Evolutionary conservation across 805 yeast genomes (phyloP).

Genomic region (Torulaspora delbrueckii): DNA sequence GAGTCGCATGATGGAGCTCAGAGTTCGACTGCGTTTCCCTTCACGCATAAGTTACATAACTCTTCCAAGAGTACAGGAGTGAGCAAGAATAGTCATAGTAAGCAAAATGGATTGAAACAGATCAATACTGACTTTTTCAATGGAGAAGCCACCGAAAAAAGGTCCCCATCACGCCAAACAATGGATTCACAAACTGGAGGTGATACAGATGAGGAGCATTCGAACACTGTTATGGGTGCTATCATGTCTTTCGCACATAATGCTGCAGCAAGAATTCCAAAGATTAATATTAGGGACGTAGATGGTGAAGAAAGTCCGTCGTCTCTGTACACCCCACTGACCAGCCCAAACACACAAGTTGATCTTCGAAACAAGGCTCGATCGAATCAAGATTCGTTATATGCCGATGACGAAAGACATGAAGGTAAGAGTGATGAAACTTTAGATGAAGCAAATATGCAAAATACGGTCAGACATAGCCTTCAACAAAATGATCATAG

Average conservation of each 20-base stretch:
- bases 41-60: slow-evolving; percentile 20
- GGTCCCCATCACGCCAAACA: background rate
- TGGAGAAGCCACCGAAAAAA: slow-evolving; percentile 7
- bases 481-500: slow-evolving; percentile 14
- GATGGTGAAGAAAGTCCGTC: slow-evolving; percentile 9
- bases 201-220: slow-evolving; percentile 6
- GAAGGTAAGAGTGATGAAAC: slow-evolving; percentile 2
- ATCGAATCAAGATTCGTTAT: background rate
- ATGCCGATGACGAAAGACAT: slow-evolving; percentile 2
- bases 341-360: slow-evolving; percentile 2
- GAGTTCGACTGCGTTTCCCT: background rate
- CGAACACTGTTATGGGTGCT: slow-evolving; percentile 41
- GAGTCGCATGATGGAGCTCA: background rate
- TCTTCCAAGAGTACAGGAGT: slow-evolving; percentile 8
- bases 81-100: slow-evolving; percentile 1
- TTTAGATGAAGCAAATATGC: slow-evolving; percentile 6
- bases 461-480: slow-evolving; percentile 18
- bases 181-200: slow-evolving; percentile 1
- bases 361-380: background rate
- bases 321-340: slow-evolving; percentile 10
- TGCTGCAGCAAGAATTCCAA: slow-evolving; percentile 37
- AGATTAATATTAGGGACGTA: slow-evolving; percentile 11
- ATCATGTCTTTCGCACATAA: slow-evolving; percentile 45
- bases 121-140: slow-evolving; percentile 19
- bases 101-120: slow-evolving; percentile 1